Evolutionary conservation across 805 yeast species (phyloP).

Genomic region (Ogataea nakhonphanomensis): DNA sequence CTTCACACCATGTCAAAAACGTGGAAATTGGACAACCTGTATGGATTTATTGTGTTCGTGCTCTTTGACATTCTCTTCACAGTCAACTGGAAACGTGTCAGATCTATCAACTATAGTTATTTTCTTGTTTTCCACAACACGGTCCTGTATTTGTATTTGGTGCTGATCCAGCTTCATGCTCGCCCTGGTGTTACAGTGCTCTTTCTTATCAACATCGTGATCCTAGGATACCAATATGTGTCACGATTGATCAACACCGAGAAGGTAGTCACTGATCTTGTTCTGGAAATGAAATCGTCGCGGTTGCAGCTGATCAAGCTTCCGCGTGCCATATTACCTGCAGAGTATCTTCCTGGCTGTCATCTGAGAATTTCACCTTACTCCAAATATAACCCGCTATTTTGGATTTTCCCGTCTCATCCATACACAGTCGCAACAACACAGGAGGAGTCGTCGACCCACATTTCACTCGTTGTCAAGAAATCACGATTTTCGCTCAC

Average conservation of each 20-base stretch:
- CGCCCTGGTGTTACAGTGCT: slow-evolving; percentile 58
- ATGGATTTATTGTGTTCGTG: slow-evolving; percentile 48
- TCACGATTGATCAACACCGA: slow-evolving; percentile 29
- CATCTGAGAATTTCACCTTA: slow-evolving; percentile 50
- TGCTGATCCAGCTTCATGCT: slow-evolving; percentile 56
- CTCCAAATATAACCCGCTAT: slow-evolving; percentile 35
- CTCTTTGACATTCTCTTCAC: slow-evolving; percentile 37
- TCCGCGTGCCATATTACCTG: slow-evolving; percentile 21
- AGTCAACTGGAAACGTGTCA: slow-evolving; percentile 45
- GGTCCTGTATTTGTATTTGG: slow-evolving; percentile 43
- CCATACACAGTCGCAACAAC: slow-evolving; percentile 60
- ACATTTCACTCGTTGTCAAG: slow-evolving; percentile 44
- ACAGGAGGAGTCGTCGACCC: slow-evolving; percentile 27
- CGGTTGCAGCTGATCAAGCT: slow-evolving; percentile 22
- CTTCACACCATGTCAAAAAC: slow-evolving; percentile 36
- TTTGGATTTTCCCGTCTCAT: slow-evolving; percentile 57
- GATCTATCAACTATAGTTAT: slow-evolving; percentile 46
- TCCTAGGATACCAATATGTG: slow-evolving; percentile 38
- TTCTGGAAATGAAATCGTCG: slow-evolving; percentile 23
- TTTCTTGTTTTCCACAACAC: slow-evolving; percentile 60
- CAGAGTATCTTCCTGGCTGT: slow-evolving; percentile 46
- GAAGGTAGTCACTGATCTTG: slow-evolving; percentile 19
- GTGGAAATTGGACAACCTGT: slow-evolving; percentile 39
- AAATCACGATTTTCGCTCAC: slow-evolving; percentile 37
- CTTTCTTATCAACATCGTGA: slow-evolving; percentile 26